Evolutionary conservation across 163 green algal genomes (phyloP), one percentile per base, ranked within the genome.

Genomic region (Coccomyxa subellipsoidea): DNA sequence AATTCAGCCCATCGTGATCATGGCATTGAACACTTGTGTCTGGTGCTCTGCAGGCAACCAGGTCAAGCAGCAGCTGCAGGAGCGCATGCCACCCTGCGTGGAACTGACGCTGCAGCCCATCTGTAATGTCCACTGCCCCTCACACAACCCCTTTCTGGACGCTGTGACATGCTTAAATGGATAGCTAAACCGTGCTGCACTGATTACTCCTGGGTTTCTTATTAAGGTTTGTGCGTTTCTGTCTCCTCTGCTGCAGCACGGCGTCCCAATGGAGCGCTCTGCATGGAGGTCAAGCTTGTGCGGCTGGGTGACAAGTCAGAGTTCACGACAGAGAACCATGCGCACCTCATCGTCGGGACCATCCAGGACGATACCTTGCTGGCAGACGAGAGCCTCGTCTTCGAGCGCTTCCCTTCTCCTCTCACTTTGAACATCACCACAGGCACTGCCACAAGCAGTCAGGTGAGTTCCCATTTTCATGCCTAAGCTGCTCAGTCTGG

Each of bases 391-490:
- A 23, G 47, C 5, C 70, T 96, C 27, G 77, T 79, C 0, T 27
- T 95, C 69, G 88, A 94, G 38, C 83, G 71, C 7, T 95, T 95
- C 75, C 38, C 81, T 0, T 94, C 91, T 12, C 92, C 92, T 1
- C 85, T 89, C 76, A 84, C 34, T 31, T n/a, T 76, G 7, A 34
- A 27, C n/a, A 32, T 54, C 36, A 69, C 15, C 70, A 40, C 38
- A 21, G 32, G 31, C 23, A 29, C 53, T 47, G 69, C 7, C 31
- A 38, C 47, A 12, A 0, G 36, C 40, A 7, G 69, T 36, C 66
- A 73, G 66, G 66, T 73, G 29, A 27, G 8, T 18, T 66, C 47
- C 12, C 47, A n/a, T n/a, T n/a, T n/a, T n/a, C n/a, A n/a, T n/a
- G n/a, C n/a, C n/a, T n/a, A n/a, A n/a, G n/a, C n/a, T n/a, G n/a